Evolutionary conservation across 257 asterid genomes (phyloP).

Genomic region (Cruciata laevipes): DNA sequence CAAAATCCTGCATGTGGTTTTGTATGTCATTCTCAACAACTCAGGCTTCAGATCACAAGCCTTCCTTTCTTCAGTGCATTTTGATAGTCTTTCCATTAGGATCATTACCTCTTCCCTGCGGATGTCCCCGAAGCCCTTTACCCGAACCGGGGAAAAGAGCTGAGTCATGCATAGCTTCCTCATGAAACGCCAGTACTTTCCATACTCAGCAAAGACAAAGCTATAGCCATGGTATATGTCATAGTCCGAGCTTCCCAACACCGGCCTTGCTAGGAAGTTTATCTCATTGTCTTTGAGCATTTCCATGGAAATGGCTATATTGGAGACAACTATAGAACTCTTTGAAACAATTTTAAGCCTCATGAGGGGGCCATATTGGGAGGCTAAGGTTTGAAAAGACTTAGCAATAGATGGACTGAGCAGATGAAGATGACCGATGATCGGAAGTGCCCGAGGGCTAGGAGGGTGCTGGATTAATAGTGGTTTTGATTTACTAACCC

Average conservation of each 20-base stretch:
- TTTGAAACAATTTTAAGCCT: slow-evolving; percentile 36
- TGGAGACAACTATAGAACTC: slow-evolving; percentile 45
- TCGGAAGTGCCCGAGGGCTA: background rate
- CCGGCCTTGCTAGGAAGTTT: slow-evolving; percentile 42
- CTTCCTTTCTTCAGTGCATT: slow-evolving; percentile 17
- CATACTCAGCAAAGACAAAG: slow-evolving; percentile 50
- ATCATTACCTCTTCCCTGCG: slow-evolving; percentile 17
- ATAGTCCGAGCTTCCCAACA: slow-evolving; percentile 30
- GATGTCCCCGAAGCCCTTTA: slow-evolving; percentile 24
- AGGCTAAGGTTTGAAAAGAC: slow-evolving; percentile 24
- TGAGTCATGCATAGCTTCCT: slow-evolving; percentile 62
- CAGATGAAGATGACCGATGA: background rate
- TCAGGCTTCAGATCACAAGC: slow-evolving; percentile 43
- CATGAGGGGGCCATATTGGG: slow-evolving; percentile 41
- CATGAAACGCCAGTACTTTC: slow-evolving; percentile 60
- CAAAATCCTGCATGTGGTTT: slow-evolving; percentile 37
- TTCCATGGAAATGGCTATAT: slow-evolving; percentile 33
- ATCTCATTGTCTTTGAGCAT: slow-evolving; percentile 45
- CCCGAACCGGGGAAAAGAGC: slow-evolving; percentile 41
- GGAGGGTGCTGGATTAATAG: background rate
- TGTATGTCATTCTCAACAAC: slow-evolving; percentile 36
- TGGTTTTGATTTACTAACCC: background rate
- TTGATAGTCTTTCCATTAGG: slow-evolving; percentile 17
- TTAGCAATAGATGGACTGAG: background rate
- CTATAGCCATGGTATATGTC: slow-evolving; percentile 44